Evolutionary conservation across 805 yeast genomes (phyloP).

Genomic region (Zygosaccharomyces siamensis): DNA sequence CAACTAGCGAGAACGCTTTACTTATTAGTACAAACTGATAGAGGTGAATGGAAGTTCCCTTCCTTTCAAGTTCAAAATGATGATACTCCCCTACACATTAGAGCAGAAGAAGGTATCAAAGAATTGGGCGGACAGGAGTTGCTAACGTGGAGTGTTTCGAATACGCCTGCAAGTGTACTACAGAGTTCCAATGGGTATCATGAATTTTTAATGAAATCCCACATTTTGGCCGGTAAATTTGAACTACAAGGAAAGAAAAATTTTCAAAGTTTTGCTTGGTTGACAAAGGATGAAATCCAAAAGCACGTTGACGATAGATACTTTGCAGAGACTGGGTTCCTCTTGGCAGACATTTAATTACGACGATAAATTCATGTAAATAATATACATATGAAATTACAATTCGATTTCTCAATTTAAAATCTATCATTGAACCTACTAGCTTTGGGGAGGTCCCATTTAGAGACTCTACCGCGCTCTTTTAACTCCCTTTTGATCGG

Average conservation of each 20-base stretch:
- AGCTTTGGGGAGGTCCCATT: slow-evolving; percentile 15
- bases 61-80: slow-evolving; percentile 47
- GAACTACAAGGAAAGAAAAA: slow-evolving; percentile 38
- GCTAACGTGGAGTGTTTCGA: slow-evolving; percentile 88
- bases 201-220: slow-evolving; percentile 80
- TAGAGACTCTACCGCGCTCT: slow-evolving; percentile 7
- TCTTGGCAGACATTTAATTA: slow-evolving; percentile 33
- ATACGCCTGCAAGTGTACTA: slow-evolving; percentile 73
- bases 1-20: slow-evolving; percentile 74
- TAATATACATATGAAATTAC: slow-evolving; percentile 1
- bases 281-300: slow-evolving; percentile 71
- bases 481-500: slow-evolving; percentile 6
- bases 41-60: slow-evolving; percentile 73
- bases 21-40: slow-evolving; percentile 51
- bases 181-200: slow-evolving; percentile 31
- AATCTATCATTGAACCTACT: slow-evolving; percentile 17
- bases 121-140: slow-evolving; percentile 66
- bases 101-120: slow-evolving; percentile 72
- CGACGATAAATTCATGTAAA: slow-evolving; percentile 9
- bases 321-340: slow-evolving; percentile 46
- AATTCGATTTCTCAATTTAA: neutral
- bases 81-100: slow-evolving; percentile 54
- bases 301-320: slow-evolving; percentile 50
- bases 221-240: slow-evolving; percentile 81
- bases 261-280: slow-evolving; percentile 65